Evolutionary conservation across 768 basidiomycete genomes (phyloP).

Genomic region (Xerocomellus intermedius): DNA sequence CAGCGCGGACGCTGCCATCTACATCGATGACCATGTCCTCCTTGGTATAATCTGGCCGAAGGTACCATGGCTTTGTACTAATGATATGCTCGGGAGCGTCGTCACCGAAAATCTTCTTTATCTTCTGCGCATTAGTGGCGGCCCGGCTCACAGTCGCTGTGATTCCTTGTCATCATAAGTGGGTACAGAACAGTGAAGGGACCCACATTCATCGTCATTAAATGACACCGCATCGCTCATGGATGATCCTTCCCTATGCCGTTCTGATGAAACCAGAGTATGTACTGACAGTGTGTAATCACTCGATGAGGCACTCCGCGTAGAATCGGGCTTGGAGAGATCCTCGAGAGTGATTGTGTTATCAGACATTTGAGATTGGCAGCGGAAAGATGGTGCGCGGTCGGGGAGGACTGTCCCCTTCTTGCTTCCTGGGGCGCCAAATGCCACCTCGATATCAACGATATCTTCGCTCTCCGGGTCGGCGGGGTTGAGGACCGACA

Average conservation of each 20-base stretch:
- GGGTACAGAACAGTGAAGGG: not conserved
- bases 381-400: constrained; percentile 29
- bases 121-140: constrained; percentile 48
- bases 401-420: constrained; percentile 22
- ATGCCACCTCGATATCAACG: constrained; percentile 56
- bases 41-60: constrained; percentile 75
- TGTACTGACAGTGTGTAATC: constrained; percentile 27
- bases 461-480: constrained; percentile 50
- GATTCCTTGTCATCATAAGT: constrained; percentile 1
- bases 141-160: constrained; percentile 25
- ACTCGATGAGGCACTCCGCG: constrained; percentile 20
- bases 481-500: constrained; percentile 37
- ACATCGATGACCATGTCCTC: constrained; percentile 83
- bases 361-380: constrained; percentile 35
- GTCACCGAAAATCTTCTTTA: constrained; percentile 66
- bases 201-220: constrained; percentile 27
- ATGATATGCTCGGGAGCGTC: constrained; percentile 48
- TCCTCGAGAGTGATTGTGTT: constrained; percentile 34
- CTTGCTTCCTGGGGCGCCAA: constrained; percentile 40
- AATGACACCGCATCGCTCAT: constrained; percentile 21
- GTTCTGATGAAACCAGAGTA: constrained; percentile 26
- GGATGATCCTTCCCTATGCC: constrained; percentile 15
- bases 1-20: constrained; percentile 82
- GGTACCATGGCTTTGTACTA: constrained; percentile 72
- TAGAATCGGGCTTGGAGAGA: constrained; percentile 19